phyloP scores from a whole-genome alignment of 2,329 filamentous ascomycete species.

The Fusarium solani-melongenae region DNA sequence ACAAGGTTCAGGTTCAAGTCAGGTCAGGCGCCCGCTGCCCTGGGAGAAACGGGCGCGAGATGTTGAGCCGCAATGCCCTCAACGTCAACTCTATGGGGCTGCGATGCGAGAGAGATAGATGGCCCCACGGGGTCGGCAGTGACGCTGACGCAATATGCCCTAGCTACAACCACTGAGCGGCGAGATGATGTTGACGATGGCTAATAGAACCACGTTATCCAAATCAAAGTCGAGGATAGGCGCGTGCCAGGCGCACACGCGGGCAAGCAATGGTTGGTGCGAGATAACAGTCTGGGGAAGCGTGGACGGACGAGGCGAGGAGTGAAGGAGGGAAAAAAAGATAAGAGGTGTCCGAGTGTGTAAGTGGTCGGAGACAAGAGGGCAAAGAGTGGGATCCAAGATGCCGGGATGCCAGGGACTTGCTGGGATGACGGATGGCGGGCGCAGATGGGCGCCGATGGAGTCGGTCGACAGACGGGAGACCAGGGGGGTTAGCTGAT shows the following conservation, averaged over 20 bases:
- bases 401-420: constrained; percentile 43
- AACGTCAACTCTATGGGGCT: constrained; percentile 27
- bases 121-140: constrained; percentile 43
- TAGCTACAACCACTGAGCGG: constrained; percentile 43
- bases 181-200: constrained; percentile 38
- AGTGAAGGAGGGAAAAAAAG: constrained; percentile 35
- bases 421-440: constrained; percentile 40
- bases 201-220: constrained; percentile 47
- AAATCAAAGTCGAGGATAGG: constrained; percentile 32
- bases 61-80: constrained; percentile 41
- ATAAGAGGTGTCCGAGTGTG: constrained; percentile 42
- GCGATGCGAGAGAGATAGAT: constrained; percentile 19
- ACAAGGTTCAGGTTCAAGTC: constrained; percentile 35
- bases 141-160: constrained; percentile 46
- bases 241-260: constrained; percentile 24
- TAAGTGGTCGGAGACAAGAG: constrained; percentile 41
- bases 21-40: constrained; percentile 39
- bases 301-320: constrained; percentile 31
- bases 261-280: constrained; percentile 42
- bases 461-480: constrained; percentile 38
- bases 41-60: constrained; percentile 40
- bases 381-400: constrained; percentile 44
- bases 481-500: constrained; percentile 43
- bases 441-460: constrained; percentile 47
- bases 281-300: constrained; percentile 47